Conservation (phyloP, 2,329 filamentous ascomycete genomes). For the Bretziella fagacearum region DNA sequence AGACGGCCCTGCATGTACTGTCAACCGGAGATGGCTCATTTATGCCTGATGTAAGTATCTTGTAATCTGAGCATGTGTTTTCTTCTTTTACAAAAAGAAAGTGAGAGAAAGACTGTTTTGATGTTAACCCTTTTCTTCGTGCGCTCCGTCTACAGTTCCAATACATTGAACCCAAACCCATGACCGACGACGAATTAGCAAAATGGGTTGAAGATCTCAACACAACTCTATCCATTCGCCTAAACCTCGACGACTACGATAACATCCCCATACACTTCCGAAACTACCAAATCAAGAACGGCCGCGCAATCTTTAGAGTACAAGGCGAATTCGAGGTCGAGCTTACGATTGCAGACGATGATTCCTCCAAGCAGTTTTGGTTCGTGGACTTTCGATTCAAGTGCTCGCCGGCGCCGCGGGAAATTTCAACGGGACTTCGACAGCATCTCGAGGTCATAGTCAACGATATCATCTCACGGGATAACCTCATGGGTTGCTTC, state of each 20-base stretch:
- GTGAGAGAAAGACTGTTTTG: no score
- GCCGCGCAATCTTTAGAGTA: slow-evolving; percentile 79
- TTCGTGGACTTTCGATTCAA: slow-evolving; percentile 83
- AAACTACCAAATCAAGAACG: slow-evolving; percentile 62
- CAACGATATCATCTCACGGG: slow-evolving; percentile 51
- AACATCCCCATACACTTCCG: slow-evolving; percentile 57
- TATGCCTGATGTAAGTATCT: slow-evolving; percentile 54
- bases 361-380: slow-evolving; percentile 69
- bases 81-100: neutral
- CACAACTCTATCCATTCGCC: slow-evolving; percentile 60
- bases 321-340: slow-evolving; percentile 81
- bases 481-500: slow-evolving; percentile 67
- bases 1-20: slow-evolving; percentile 72
- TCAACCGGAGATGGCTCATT: slow-evolving; percentile 60
- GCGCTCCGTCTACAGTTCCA: slow-evolving; percentile 40
- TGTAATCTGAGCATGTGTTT: neutral
- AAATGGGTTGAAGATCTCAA: slow-evolving; percentile 68
- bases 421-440: slow-evolving; percentile 46
- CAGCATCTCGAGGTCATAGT: slow-evolving; percentile 50
- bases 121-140: neutral
- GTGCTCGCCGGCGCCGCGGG: slow-evolving; percentile 51
- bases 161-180: slow-evolving; percentile 56
- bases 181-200: slow-evolving; percentile 56
- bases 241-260: slow-evolving; percentile 73
- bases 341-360: slow-evolving; percentile 75